Conservation (phyloP, 2,329 filamentous ascomycete species). For the Fusarium denticulatum region DNA sequence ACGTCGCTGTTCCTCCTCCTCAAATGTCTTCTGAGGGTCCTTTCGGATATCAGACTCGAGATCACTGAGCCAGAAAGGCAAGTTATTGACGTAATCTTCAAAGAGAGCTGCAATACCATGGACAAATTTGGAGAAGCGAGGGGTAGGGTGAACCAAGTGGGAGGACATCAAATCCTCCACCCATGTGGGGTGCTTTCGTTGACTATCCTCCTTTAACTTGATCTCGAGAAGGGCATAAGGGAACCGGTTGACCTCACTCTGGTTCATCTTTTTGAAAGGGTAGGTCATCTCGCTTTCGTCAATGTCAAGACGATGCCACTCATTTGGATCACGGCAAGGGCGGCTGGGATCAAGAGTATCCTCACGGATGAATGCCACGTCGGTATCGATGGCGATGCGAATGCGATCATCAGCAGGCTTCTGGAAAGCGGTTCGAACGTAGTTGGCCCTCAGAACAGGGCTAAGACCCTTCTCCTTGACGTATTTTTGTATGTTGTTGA, state of each 20-base stretch:
- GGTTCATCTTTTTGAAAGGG: slow-evolving; percentile 86
- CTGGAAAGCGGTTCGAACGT: slow-evolving; percentile 94
- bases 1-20: slow-evolving; percentile 87
- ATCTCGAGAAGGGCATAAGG: slow-evolving; percentile 93
- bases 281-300: slow-evolving; percentile 85
- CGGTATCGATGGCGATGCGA: slow-evolving; percentile 91
- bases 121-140: slow-evolving; percentile 95
- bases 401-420: slow-evolving; percentile 92
- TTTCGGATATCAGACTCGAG: slow-evolving; percentile 93
- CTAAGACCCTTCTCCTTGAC: slow-evolving; percentile 80
- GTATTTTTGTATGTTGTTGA: slow-evolving; percentile 81
- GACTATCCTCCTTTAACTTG: slow-evolving; percentile 77
- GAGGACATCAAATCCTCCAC: slow-evolving; percentile 91
- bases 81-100: slow-evolving; percentile 93
- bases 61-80: slow-evolving; percentile 95
- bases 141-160: slow-evolving; percentile 88
- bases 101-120: slow-evolving; percentile 93
- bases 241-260: slow-evolving; percentile 90
- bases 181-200: slow-evolving; percentile 81
- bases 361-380: slow-evolving; percentile 86
- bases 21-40: slow-evolving; percentile 89
- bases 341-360: slow-evolving; percentile 80
- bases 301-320: slow-evolving; percentile 93
- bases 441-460: slow-evolving; percentile 90
- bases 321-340: slow-evolving; percentile 86